Evolutionary conservation across 495 filamentous ascomycete genomes (phyloP).

Genomic region (Xanthoparmelia taractica): DNA sequence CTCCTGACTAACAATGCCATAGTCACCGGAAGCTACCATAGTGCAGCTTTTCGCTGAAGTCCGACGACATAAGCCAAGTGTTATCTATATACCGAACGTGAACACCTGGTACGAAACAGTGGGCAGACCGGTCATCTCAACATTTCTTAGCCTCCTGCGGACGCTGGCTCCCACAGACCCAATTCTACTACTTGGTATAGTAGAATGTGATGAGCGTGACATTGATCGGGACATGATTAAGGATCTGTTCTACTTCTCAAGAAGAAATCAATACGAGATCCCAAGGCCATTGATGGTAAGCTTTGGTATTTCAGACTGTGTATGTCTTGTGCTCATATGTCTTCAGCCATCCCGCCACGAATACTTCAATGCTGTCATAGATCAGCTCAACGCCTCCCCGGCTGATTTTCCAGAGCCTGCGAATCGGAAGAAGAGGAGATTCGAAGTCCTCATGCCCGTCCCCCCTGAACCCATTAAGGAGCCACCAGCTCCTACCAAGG

Average conservation of each 20-base stretch:
- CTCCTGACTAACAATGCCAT: conserved; percentile 12
- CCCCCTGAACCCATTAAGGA: conserved; percentile 60
- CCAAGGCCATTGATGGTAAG: conserved; percentile 53
- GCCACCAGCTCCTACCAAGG: conserved; percentile 50
- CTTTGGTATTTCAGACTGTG: conserved; percentile 5
- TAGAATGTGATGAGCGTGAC: conserved; percentile 53
- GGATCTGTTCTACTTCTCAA: conserved; percentile 79
- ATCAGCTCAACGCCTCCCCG: conserved; percentile 68
- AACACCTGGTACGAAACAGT: conserved; percentile 78
- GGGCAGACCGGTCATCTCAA: conserved; percentile 57
- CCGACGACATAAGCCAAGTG: conserved; percentile 86
- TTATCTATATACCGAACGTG: conserved; percentile 88
- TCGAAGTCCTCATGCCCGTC: conserved; percentile 69
- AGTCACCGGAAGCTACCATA: conserved; percentile 76
- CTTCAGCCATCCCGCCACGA: conserved; percentile 53
- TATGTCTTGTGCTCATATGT: conserved; percentile 28
- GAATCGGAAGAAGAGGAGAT: conserved; percentile 73
- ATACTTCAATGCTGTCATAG: conserved; percentile 66
- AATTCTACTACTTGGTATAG: conserved; percentile 72
- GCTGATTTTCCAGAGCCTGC: conserved; percentile 77
- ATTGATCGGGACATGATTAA: conserved; percentile 54
- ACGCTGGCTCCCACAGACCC: conserved; percentile 80
- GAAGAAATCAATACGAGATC: conserved; percentile 64
- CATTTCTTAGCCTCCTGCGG: conserved; percentile 69
- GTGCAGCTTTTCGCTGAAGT: conserved; percentile 87